Conservation (phyloP, 495 filamentous ascomycete genomes). For the Tuber calosporum region DNA sequence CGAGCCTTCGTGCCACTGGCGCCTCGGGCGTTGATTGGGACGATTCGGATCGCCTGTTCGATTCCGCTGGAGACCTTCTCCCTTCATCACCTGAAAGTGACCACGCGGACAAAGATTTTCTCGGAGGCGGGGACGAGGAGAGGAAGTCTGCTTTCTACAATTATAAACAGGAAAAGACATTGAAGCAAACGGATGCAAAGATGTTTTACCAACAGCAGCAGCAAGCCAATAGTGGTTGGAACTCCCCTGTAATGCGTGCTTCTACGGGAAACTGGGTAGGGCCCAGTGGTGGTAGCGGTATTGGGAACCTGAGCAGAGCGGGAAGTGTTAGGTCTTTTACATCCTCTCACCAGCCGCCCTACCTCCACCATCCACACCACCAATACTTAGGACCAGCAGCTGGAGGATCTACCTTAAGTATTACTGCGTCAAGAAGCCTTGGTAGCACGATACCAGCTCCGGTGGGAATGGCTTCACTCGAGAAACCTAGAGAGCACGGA, state of each 20-base stretch:
- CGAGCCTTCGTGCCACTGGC: conserved; percentile 12
- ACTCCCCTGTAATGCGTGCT: conserved; percentile 50
- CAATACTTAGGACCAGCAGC: conserved; percentile 36
- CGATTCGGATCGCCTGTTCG: conserved; percentile 15
- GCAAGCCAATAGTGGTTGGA: conserved; percentile 49
- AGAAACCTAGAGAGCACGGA: conserved; percentile 29
- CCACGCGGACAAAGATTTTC: conserved; percentile 30
- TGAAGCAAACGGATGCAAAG: conserved; percentile 86
- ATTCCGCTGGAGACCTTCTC: conserved; percentile 19
- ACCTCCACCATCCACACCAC: conserved; percentile 38
- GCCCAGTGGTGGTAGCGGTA: background rate
- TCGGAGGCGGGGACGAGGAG: conserved; percentile 30
- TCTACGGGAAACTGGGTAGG: conserved; percentile 45
- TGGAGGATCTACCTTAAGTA: conserved; percentile 13
- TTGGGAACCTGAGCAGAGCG: conserved; percentile 43
- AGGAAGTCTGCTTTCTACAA: conserved; percentile 42
- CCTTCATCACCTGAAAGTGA: conserved; percentile 28
- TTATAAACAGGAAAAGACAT: conserved; percentile 61
- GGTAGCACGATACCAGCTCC: conserved; percentile 10
- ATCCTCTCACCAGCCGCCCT: conserved; percentile 41
- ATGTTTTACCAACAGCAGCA: conserved; percentile 90
- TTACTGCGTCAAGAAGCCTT: conserved; percentile 22
- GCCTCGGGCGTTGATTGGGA: conserved; percentile 21
- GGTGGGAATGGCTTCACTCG: conserved; percentile 27
- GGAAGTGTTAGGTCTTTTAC: conserved; percentile 45